Base-by-base conservation (phyloP, 768 basidiomycete genomes). In the Cytidiella melzeri region DNA sequence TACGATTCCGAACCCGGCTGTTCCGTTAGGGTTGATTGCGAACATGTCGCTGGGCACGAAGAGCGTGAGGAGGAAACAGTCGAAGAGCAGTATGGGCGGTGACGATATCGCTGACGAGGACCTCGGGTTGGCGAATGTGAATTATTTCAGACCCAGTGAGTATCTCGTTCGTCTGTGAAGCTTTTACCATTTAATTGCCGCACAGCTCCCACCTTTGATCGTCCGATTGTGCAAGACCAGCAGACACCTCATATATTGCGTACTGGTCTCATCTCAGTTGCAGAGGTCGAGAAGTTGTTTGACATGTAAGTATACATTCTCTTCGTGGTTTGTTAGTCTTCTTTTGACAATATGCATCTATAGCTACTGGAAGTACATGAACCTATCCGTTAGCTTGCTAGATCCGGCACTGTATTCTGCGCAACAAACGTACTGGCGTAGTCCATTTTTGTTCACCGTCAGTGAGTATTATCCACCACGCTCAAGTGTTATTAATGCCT, bases 401-500 rank as follows among this genome's bases (percentile, higher is more conserved):
- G 92, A 94, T 56, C 84, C 86, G 9, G 75, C 77, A 26, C 74
- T 95, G 19, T 93, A 97, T 61, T 92, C 90, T 0, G 84, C 92
- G 4, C 84, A 85, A 46, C 76, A 74, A 55, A 87, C 88, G 1
- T 85, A 82, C 55, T 81, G 82, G 65, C 80, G 93, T 19, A 90
- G 86, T 58, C 90, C 92, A 2, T 95, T 95, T 71, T 65, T 97
- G 30, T 92, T 95, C 67, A 94, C 93, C 26, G 89, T 92, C 50
- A 79, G 88, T 91, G 58, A 77, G 82, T 80, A 55, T 2, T 36
- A 40, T 25, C 23, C 38, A 19, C 20, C 47, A 6, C 44, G 4
- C 21, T 15, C n/a, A 2, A 11, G 4, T 43, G 40, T 41, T 23
- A 10, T 41, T 50, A 24, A 13, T 21, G 24, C 13, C 5, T 7